Conservation (phyloP, 2,329 filamentous ascomycete genomes). For the Coleophoma eucalyptorum region DNA sequence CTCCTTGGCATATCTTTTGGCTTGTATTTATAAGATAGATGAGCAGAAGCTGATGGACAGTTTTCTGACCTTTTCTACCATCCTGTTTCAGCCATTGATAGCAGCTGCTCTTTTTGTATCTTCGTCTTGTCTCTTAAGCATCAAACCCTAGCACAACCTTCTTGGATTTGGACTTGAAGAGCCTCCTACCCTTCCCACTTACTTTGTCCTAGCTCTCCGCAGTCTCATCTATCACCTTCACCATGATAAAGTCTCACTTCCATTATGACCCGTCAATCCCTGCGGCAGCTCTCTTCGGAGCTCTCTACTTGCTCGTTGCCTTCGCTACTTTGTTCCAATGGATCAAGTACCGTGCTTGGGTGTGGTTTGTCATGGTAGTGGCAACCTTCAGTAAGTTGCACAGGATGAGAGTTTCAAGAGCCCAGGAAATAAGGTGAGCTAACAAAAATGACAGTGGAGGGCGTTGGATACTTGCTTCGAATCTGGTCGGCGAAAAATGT, state of each 20-base stretch:
- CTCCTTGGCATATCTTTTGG: too few species aligned
- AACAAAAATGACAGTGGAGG: constrained; percentile 12
- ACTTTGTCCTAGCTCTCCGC: too few species aligned
- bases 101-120: too few species aligned
- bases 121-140: too few species aligned
- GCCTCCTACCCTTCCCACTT: too few species aligned
- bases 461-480: constrained; percentile 17
- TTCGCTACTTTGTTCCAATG: constrained; percentile 25
- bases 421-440: background rate
- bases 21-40: too few species aligned
- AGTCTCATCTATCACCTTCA: too few species aligned
- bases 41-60: too few species aligned
- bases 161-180: too few species aligned
- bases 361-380: constrained; percentile 29
- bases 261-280: constrained; percentile 25
- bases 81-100: too few species aligned
- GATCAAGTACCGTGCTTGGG: constrained; percentile 26
- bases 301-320: constrained; percentile 23
- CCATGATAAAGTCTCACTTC: constrained; percentile 7
- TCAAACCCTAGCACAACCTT: too few species aligned
- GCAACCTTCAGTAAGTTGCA: constrained; percentile 24
- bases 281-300: constrained; percentile 24
- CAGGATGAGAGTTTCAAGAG: background rate
- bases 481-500: constrained; percentile 12
- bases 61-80: too few species aligned